Evolutionary conservation across 371 early-diverging fungal species (phyloP), one percentile per base, ranked within the genome.

Genomic region (Mortierella sp.): DNA sequence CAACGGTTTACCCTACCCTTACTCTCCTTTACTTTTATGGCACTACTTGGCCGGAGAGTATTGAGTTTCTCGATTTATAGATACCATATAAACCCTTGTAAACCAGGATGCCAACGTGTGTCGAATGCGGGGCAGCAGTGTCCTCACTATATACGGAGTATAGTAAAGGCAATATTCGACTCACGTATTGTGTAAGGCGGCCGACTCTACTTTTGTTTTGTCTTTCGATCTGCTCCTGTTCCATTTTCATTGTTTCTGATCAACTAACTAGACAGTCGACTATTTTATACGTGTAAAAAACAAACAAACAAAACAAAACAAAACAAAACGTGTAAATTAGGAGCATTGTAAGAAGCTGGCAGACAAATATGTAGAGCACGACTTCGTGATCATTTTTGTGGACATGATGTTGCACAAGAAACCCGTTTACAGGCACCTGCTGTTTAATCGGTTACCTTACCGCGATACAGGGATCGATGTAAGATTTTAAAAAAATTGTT

Each of bases 281-380:
- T 36, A 36, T 36, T 36, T 3, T 36, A 36, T 36, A 36, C 36
- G 7, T 36, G 36, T 36, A 36, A 4, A 36, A 11, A 16, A 21
- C 40, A n/a, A 21, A 28, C 57, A 11, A 11, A 52, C 28, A 28
- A 28, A 11, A 16, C 13, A 28, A n/a, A 21, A 28, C 57, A 11
- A n/a, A 21, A 9, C 57, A 11, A 28, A 28, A 28, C 28, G 28
- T 63, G 41, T 7, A 63, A 40, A 33, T 5, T 85, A 93, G 93
- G 88, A 89, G 41, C 80, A 78, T 21, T 97, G 98, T 86, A 87
- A 93, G 47, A 85, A 89, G 43, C 94, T 97, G 76, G 96, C 95
- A 47, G 98, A 98, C 88, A 96, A 95, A 82, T 98, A 98, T 84
- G 89, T 97, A 57, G 98, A 98, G 83, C 93, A 93, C 74, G 98